phyloP scores from a whole-genome alignment of 2,329 filamentous ascomycete genomes.

The Neurospora sp. region DNA sequence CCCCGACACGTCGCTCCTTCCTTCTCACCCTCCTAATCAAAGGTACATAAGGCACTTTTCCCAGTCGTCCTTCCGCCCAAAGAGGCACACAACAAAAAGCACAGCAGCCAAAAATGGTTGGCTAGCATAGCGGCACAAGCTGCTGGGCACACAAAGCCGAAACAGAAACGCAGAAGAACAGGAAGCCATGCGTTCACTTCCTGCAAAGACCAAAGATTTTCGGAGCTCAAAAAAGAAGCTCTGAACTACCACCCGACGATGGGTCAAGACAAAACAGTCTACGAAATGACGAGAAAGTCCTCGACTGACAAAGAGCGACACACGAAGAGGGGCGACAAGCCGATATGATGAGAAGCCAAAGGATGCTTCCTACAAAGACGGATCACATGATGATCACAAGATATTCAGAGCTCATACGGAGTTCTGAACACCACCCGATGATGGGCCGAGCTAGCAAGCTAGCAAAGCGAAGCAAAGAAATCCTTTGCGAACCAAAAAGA shows the following conservation, averaged over 20 bases:
- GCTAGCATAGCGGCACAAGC: background rate
- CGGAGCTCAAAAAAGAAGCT: background rate
- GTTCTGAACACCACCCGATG: background rate
- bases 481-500: background rate
- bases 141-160: background rate
- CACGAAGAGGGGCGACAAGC: background rate
- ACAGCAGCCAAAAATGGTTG: background rate
- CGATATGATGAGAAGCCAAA: background rate
- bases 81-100: background rate
- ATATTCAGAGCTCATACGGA: background rate
- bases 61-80: background rate
- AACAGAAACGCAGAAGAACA: background rate
- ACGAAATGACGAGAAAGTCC: background rate
- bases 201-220: background rate
- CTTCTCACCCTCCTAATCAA: background rate
- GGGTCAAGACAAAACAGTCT: background rate
- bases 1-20: background rate
- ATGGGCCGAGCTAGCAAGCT: background rate
- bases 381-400: background rate
- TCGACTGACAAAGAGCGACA: background rate
- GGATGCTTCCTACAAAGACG: background rate
- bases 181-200: background rate
- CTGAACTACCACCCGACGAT: background rate
- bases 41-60: background rate
- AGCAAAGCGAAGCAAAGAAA: background rate